Evolutionary conservation across 345 rosid genomes (phyloP).

Genomic region (Salix brachista): DNA sequence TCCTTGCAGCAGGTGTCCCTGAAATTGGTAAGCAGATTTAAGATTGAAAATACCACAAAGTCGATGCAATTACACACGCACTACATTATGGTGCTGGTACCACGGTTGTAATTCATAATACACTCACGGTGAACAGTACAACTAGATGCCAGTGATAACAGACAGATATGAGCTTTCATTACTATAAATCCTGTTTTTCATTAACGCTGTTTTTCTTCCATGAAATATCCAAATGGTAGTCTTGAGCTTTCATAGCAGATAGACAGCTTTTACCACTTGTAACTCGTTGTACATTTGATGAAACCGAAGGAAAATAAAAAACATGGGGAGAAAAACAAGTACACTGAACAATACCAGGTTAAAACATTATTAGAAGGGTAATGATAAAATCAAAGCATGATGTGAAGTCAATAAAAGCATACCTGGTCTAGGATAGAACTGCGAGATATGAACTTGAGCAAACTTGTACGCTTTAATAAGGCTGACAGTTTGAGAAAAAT

Average conservation of each 20-base stretch:
- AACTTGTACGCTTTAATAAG: constrained; percentile 73
- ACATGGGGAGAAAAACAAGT: neutral
- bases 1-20: constrained; percentile 98
- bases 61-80: neutral
- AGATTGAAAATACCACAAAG: neutral
- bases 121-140: neutral
- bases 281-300: neutral
- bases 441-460: constrained; percentile 93
- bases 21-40: constrained; percentile 12
- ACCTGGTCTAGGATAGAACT: constrained; percentile 97
- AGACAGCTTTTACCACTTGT: too few relatives aligned
- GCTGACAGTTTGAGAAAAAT: constrained; percentile 68
- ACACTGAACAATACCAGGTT: neutral
- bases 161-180: too few relatives aligned
- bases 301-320: too few relatives aligned
- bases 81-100: neutral
- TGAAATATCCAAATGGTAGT: neutral
- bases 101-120: neutral
- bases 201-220: neutral
- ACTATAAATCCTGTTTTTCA: too few relatives aligned
- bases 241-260: neutral
- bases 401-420: constrained; percentile 13
- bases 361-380: too few relatives aligned
- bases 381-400: neutral
- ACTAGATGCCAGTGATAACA: neutral